Evolutionary conservation across 1,284 basidiomycete genomes (phyloP).

Genomic region (Laetiporus sulphureus): DNA sequence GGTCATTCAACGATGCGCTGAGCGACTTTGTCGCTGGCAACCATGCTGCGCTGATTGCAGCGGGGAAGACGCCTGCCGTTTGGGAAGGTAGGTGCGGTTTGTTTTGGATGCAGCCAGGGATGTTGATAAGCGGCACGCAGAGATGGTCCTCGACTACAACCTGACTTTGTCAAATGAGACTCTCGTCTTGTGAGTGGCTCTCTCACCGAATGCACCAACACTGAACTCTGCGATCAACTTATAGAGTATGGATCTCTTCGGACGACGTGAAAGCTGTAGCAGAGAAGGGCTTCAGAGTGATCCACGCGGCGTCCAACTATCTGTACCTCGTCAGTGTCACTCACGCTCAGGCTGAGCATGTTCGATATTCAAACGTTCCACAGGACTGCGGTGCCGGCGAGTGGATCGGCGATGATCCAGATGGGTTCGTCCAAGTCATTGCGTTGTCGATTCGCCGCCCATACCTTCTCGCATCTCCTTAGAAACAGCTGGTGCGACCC

Average conservation of each 20-base stretch:
- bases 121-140: no score
- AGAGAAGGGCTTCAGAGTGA: slow-evolving; percentile 39
- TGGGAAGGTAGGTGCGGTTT: slow-evolving; percentile 50
- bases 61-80: slow-evolving; percentile 56
- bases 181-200: slow-evolving; percentile 47
- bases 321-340: slow-evolving; percentile 45
- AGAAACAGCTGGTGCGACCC: slow-evolving; percentile 62
- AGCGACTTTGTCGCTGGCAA: slow-evolving; percentile 51
- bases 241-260: slow-evolving; percentile 53
- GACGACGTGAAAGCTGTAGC: slow-evolving; percentile 38
- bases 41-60: slow-evolving; percentile 36
- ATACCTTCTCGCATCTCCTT: slow-evolving; percentile 17
- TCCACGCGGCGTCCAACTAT: slow-evolving; percentile 51
- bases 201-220: no score
- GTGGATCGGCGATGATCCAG: slow-evolving; percentile 60
- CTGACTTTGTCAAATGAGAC: slow-evolving; percentile 64
- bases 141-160: slow-evolving; percentile 65
- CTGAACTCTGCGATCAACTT: no score
- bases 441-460: not conserved
- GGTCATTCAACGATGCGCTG: slow-evolving; percentile 60
- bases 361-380: not conserved
- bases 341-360: not conserved
- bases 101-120: not conserved
- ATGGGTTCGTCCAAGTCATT: slow-evolving; percentile 25
- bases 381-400: slow-evolving; percentile 76